Base-by-base conservation (phyloP, 2,329 filamentous ascomycete species). In the Verticillium isaacii region DNA sequence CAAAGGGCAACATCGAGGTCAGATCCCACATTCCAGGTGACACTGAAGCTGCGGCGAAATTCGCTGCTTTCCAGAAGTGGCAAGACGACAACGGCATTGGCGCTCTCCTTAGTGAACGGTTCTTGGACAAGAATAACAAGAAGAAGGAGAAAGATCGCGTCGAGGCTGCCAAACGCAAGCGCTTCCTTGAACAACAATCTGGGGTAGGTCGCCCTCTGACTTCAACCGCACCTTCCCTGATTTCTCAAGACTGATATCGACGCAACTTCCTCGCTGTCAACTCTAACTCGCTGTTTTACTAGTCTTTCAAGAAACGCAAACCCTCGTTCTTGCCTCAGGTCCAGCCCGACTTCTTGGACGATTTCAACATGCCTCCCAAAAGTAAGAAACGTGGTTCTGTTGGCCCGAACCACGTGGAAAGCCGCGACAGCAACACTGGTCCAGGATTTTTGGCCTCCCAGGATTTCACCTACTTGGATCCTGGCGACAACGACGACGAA, bases 1-100 rank as follows among this genome's bases (percentile, higher is more conserved):
- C 97, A 37, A 88, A 92, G 63, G 85, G 92, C 72, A 88, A 91
- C 69, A 96, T 93, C 78, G 92, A 92, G 70, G 83, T 92, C 59
- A 89, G 92, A 69, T 85, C 97, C 66, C 86, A 85, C 62, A 85
- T 89, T 61, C 83, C 86, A 60, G 82, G 85, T 56, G 90, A 96
- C 63, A 74, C 81, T n/a, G 77, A 78, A n/a, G 87, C 89, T n/a
- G 81, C 83, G 29, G 73, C 82, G 12, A 74, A 84, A 36, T 80
- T 96, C 55, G 82, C 86, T 39, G 77, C 82, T 55, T 97, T 92
- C 71, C 87, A 96, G 61, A 77, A 79, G 39, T 97, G 94, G 94
- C 96, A 93, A 71, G 80, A 83, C 17, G 78, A 82, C 32, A 85
- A 93, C 75, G 83, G 85, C 36, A 85, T 97, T 61, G 87, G 91